Percentiles rank a stretch among this genome's conserved stretches.
Evolutionary conservation across 768 basidiomycete genomes (phyloP).

Genomic region (Albatrellus ellisii): DNA sequence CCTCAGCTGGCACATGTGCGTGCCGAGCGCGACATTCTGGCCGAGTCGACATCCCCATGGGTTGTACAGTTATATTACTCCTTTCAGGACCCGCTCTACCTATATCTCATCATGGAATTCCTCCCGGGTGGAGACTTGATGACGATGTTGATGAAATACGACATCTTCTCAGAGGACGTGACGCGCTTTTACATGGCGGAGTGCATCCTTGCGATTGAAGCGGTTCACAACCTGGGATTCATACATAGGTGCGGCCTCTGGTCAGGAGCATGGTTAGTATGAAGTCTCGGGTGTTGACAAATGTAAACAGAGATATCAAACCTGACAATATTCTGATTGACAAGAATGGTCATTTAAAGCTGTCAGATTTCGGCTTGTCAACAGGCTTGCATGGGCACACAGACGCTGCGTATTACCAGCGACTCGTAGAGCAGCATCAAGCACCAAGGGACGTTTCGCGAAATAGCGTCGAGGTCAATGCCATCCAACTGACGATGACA

Average conservation of each 20-base stretch:
- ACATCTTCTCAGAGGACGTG: constrained; percentile 98
- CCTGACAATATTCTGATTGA: constrained; percentile 99
- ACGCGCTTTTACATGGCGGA: constrained; percentile 97
- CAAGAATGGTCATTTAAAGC: constrained; percentile 91
- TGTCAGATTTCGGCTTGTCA: constrained; percentile 96
- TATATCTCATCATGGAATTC: constrained; percentile 99
- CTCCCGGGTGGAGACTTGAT: constrained; percentile 96
- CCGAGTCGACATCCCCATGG: constrained; percentile 92
- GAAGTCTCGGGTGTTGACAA: constrained; percentile 1
- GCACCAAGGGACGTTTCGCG: constrained; percentile 40
- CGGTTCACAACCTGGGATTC: constrained; percentile 93
- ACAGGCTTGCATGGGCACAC: constrained; percentile 98
- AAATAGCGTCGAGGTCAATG: constrained; percentile 95
- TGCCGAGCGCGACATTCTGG: constrained; percentile 92
- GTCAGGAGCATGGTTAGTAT: neutral
- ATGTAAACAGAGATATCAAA: constrained; percentile 76
- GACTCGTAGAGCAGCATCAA: constrained; percentile 55
- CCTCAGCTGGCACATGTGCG: constrained; percentile 89
- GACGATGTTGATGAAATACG: constrained; percentile 99
- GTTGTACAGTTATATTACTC: constrained; percentile 96
- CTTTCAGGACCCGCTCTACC: constrained; percentile 85
- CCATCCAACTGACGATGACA: constrained; percentile 92
- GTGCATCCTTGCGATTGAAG: constrained; percentile 93
- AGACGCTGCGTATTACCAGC: constrained; percentile 90
- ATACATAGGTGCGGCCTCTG: constrained; percentile 70